phyloP scores from a whole-genome alignment of 768 basidiomycete genomes.

The Rhizopogon salebrosus region DNA sequence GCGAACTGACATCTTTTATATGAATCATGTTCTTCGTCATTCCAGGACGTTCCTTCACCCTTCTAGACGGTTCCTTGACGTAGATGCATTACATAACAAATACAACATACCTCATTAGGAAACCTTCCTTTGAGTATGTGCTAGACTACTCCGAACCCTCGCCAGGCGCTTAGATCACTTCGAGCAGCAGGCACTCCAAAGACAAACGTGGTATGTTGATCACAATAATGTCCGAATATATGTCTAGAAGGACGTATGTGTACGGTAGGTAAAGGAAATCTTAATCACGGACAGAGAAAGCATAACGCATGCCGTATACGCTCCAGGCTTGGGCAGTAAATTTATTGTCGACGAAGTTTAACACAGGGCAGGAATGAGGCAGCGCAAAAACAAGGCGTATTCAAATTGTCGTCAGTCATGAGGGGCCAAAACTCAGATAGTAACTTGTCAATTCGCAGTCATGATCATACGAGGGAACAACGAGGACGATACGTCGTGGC shows the following conservation, averaged over 20 bases:
- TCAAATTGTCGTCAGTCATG: constrained; percentile 26
- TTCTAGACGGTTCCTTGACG: constrained; percentile 32
- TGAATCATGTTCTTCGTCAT: constrained; percentile 20
- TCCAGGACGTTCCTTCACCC: constrained; percentile 27
- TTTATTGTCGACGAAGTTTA: constrained; percentile 11
- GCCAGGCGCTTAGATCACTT: no score
- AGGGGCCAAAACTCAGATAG: constrained; percentile 9
- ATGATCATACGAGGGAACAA: constrained; percentile 12
- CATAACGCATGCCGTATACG: constrained; percentile 22
- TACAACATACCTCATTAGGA: constrained; percentile 10
- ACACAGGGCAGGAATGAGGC: constrained; percentile 7
- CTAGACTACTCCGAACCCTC: background rate
- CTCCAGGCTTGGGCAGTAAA: constrained; percentile 14
- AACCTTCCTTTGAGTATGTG: background rate
- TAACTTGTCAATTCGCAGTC: constrained; percentile 19
- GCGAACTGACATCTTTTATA: constrained; percentile 23
- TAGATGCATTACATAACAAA: constrained; percentile 28
- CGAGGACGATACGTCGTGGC: constrained; percentile 11
- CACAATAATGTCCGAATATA: constrained; percentile 10
- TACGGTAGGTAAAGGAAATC: constrained; percentile 14
- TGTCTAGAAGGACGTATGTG: constrained; percentile 21
- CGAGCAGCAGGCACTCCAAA: no score
- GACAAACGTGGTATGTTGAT: constrained; percentile 8
- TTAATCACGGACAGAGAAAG: constrained; percentile 12
- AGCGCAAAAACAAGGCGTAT: constrained; percentile 14